Percentiles rank a stretch among this genome's conserved stretches.
Evolutionary conservation across 257 asterid species (phyloP).

Genomic region (Sherardia arvensis): DNA sequence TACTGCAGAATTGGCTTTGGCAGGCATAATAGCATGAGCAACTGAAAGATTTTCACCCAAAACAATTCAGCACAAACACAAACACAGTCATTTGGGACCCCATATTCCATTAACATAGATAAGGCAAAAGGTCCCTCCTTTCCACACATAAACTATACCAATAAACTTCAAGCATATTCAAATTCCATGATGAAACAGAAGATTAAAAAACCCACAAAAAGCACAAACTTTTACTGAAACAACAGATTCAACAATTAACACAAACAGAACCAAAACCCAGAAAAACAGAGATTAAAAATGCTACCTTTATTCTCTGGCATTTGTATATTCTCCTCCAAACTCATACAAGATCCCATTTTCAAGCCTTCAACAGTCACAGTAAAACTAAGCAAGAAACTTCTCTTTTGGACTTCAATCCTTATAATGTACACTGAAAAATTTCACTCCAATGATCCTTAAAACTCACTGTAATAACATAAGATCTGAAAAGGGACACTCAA

Average conservation of each 20-base stretch:
- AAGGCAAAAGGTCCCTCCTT: neutral
- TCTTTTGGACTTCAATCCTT: conserved; percentile 1
- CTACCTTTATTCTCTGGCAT: conserved; percentile 32
- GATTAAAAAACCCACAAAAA: neutral
- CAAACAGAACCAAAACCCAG: neutral
- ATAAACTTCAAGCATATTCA: neutral
- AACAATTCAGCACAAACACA: neutral
- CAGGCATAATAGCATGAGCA: conserved; percentile 24
- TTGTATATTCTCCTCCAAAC: conserved; percentile 48
- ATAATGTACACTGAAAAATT: conserved; percentile 5
- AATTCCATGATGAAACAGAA: neutral
- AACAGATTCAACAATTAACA: neutral
- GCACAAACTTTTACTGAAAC: neutral
- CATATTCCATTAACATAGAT: neutral
- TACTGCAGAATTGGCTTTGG: conserved; percentile 30
- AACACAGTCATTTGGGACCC: neutral
- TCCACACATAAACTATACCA: neutral
- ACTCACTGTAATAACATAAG: conserved; percentile 8
- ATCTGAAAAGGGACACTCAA: conserved; percentile 23
- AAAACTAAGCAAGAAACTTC: conserved; percentile 5
- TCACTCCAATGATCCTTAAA: conserved; percentile 1
- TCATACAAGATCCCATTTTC: conserved; percentile 73
- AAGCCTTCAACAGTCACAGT: conserved; percentile 17
- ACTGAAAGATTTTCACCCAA: conserved; percentile 12
- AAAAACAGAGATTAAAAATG: conserved; percentile 1